Conservation (phyloP, 495 filamentous ascomycete species). For the Xeromyces bisporus region DNA sequence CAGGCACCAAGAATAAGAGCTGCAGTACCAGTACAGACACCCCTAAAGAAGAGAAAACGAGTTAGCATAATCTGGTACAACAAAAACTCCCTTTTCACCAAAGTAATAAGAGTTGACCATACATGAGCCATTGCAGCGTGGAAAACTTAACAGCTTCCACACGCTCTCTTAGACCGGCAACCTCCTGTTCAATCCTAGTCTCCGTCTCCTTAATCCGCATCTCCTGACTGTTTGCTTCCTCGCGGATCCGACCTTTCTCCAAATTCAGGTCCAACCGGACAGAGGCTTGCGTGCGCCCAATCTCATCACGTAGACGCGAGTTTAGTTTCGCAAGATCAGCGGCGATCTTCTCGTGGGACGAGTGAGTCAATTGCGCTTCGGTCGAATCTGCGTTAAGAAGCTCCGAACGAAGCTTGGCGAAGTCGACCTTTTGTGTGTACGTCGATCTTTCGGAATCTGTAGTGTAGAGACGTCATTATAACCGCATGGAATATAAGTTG, state of each 20-base stretch:
- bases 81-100: not conserved
- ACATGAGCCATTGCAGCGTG: slow-evolving; percentile 94
- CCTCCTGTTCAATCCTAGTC: slow-evolving; percentile 95
- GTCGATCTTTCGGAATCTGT: slow-evolving; percentile 47
- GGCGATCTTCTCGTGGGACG: slow-evolving; percentile 79
- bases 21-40: slow-evolving; percentile 87
- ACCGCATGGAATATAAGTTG: too few relatives aligned
- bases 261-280: slow-evolving; percentile 87
- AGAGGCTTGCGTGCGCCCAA: slow-evolving; percentile 78
- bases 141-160: slow-evolving; percentile 95
- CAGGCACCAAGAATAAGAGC: slow-evolving; percentile 91
- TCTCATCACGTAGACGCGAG: slow-evolving; percentile 77
- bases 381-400: slow-evolving; percentile 79
- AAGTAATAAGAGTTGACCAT: too few relatives aligned
- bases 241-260: slow-evolving; percentile 90
- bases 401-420: slow-evolving; percentile 94
- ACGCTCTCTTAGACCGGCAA: slow-evolving; percentile 74
- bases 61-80: slow-evolving; percentile 10
- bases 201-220: slow-evolving; percentile 98
- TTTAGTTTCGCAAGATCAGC: slow-evolving; percentile 91
- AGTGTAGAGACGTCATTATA: too few relatives aligned
- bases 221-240: slow-evolving; percentile 93
- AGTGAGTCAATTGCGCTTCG: slow-evolving; percentile 72
- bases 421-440: slow-evolving; percentile 98
- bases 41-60: slow-evolving; percentile 27